phyloP scores from a whole-genome alignment of 306 rosid genomes.

The Clitoria ternatea region DNA sequence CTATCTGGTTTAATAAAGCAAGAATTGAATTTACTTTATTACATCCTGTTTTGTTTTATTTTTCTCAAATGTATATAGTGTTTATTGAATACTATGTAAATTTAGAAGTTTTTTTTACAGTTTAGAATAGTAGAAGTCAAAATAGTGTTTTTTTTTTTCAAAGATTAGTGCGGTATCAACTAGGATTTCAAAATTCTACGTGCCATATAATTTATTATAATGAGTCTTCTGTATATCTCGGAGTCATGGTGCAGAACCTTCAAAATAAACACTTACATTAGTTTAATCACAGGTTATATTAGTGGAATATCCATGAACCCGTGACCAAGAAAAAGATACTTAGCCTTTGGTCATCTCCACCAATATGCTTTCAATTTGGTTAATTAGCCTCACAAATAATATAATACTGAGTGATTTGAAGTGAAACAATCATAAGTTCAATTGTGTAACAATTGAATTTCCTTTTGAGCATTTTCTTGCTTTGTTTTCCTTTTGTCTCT shows the following conservation, averaged over 20 bases:
- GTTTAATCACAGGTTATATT: background rate
- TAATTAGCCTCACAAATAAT: too few relatives aligned
- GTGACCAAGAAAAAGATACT: background rate
- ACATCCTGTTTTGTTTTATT: background rate
- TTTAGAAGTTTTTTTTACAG: background rate
- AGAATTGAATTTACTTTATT: background rate
- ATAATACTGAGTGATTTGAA: background rate
- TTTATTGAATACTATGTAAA: background rate
- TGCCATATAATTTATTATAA: background rate
- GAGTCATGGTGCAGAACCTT: background rate
- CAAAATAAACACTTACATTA: background rate
- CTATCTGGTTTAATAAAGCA: background rate
- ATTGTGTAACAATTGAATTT: background rate
- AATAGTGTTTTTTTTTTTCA: background rate
- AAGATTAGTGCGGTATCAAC: background rate
- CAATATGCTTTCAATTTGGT: background rate
- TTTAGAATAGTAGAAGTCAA: conserved; percentile 1
- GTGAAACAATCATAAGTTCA: background rate
- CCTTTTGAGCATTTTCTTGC: background rate
- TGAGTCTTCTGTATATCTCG: background rate
- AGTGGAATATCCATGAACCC: background rate
- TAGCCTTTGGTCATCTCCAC: background rate
- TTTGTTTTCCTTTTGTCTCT: background rate
- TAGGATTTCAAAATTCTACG: background rate
- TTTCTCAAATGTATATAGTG: background rate